Evolutionary conservation across 495 filamentous ascomycete genomes (phyloP).

Genomic region (Penicillium simplicissimum): DNA sequence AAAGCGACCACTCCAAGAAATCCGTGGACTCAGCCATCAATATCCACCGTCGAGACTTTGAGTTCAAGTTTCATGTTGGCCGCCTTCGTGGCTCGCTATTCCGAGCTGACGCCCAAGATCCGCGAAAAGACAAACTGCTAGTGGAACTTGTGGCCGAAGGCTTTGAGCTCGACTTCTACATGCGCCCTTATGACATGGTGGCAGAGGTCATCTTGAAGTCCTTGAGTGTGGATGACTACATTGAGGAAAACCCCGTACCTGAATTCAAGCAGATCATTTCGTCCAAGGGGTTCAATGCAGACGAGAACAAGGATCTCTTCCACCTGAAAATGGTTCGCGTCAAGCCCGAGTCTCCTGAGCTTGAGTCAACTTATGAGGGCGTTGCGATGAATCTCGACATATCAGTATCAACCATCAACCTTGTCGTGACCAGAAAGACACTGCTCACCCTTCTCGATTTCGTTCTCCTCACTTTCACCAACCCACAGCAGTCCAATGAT

Average conservation of each 20-base stretch:
- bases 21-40: conserved; percentile 57
- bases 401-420: conserved; percentile 89
- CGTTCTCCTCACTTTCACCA: conserved; percentile 90
- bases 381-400: conserved; percentile 92
- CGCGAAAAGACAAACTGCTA: conserved; percentile 74
- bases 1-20: conserved; percentile 63
- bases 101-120: conserved; percentile 77
- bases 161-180: conserved; percentile 83
- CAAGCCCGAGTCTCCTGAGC: conserved; percentile 88
- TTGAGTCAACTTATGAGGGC: conserved; percentile 85
- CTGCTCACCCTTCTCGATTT: conserved; percentile 95
- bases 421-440: conserved; percentile 91
- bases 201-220: conserved; percentile 86
- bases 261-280: conserved; percentile 97
- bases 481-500: conserved; percentile 53
- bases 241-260: conserved; percentile 81
- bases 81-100: conserved; percentile 89
- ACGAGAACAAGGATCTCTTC: conserved; percentile 79
- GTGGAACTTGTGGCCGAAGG: conserved; percentile 89
- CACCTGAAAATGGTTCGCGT: conserved; percentile 86
- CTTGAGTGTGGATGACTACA: conserved; percentile 90
- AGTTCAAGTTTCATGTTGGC: conserved; percentile 94
- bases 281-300: conserved; percentile 71
- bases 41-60: conserved; percentile 83
- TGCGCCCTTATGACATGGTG: conserved; percentile 86